Conservation (phyloP, 768 basidiomycete species). For the Postia placenta region DNA sequence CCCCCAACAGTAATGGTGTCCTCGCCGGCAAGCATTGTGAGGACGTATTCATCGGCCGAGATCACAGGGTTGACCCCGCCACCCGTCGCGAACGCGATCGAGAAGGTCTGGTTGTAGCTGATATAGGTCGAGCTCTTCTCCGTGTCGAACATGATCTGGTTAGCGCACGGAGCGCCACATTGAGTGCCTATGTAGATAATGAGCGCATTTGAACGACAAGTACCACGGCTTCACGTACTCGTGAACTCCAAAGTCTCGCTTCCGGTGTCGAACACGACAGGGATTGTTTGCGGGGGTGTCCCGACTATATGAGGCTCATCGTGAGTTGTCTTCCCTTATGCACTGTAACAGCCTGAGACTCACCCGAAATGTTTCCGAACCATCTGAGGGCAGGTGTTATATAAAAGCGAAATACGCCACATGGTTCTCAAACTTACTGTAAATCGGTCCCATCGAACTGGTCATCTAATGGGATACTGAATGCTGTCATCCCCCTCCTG, state of each 20-base stretch:
- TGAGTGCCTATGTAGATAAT: constrained; percentile 35
- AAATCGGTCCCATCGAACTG: constrained; percentile 53
- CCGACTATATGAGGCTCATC: constrained; percentile 31
- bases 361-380: constrained; percentile 47
- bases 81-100: constrained; percentile 50
- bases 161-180: constrained; percentile 37
- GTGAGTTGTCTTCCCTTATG: not conserved
- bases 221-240: constrained; percentile 25
- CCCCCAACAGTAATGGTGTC: constrained; percentile 49
- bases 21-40: constrained; percentile 37
- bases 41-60: constrained; percentile 39
- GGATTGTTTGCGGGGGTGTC: constrained; percentile 43
- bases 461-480: constrained; percentile 41
- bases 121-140: constrained; percentile 46
- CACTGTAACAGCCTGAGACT: not conserved
- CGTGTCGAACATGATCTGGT: constrained; percentile 42
- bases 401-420: not conserved
- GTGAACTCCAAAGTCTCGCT: constrained; percentile 43
- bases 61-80: constrained; percentile 46
- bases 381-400: constrained; percentile 30
- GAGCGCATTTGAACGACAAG: not conserved
- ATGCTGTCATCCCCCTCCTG: constrained; percentile 24
- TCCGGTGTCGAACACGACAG: constrained; percentile 55
- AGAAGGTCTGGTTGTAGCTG: constrained; percentile 33
- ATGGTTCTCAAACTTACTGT: constrained; percentile 33